Evolutionary conservation across 495 filamentous ascomycete species (phyloP), one percentile per base, ranked within the genome.

Genomic region (Thermothielavioides terrestris): DNA sequence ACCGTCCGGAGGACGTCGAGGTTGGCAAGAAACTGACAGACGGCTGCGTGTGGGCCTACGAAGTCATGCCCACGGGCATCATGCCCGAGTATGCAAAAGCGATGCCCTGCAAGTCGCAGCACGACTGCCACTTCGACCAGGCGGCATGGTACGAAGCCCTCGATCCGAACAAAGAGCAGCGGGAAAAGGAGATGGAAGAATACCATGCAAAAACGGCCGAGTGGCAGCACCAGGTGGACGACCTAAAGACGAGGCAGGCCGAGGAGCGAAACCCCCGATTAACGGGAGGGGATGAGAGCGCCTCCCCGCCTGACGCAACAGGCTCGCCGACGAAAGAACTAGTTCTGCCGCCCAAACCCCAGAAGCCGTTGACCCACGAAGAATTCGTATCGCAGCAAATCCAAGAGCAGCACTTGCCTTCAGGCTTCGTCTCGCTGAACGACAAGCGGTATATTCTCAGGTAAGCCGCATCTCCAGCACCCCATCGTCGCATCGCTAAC

Each of bases 11-110:
- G 18, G 91, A 98, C 63, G 70, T 97, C 37, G 82, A 92, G 34
- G 78, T 94, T 38, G 92, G 85, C 6, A 74, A 76, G 53, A 85
- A 85, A 60, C 77, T 98, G 11, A 86, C 91, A 0, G 89, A 94
- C 49, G 94, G 91, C 18, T 98, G 92, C 62, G 85, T 92, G 2
- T 97, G 89, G 91, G 85, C 89, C 2, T 97, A 97, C 61, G 81
- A 88, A 56, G 74, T 76, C 15, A 89, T 86, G 11, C 72, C 78
- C 1, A 85, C 83, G 0, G 94, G 91, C 4, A 87, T 98, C 55
- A 95, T 95, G 89, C 90, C 92, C 1, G 92, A 98, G 64, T 64
- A 64, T 6, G 84, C 88, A 47, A 60, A 61, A 5, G 66, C 84
- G 0, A 55, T 90, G 21, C 77, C 81, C 2, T 98, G 92, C 61